Evolutionary conservation across 768 basidiomycete species (phyloP).

Genomic region (Suillus lakei): DNA sequence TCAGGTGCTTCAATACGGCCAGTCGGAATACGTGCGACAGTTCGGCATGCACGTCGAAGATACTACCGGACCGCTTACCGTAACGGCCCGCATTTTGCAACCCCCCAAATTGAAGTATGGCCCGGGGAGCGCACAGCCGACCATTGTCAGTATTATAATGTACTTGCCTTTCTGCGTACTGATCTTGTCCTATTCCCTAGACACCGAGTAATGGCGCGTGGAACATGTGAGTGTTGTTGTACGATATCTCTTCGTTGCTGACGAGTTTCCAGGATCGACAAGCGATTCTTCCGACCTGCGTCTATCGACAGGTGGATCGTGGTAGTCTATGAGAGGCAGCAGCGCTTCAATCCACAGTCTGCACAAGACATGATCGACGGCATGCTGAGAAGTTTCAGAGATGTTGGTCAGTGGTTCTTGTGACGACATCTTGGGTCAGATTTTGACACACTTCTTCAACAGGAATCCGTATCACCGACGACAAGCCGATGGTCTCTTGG

Average conservation of each 20-base stretch:
- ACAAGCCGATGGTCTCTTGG: conserved; percentile 52
- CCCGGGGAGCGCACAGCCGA: conserved; percentile 53
- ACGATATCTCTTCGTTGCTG: conserved; percentile 5
- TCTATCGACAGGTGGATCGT: conserved; percentile 64
- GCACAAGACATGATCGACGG: conserved; percentile 61
- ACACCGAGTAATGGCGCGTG: conserved; percentile 69
- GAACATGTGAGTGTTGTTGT: conserved; percentile 63
- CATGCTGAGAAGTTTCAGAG: conserved; percentile 50
- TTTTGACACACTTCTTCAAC: background rate
- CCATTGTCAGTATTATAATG: conserved; percentile 49
- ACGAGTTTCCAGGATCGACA: conserved; percentile 60
- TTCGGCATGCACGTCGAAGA: conserved; percentile 72
- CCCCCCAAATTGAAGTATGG: conserved; percentile 75
- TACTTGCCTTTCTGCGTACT: background rate
- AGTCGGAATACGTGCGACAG: conserved; percentile 74
- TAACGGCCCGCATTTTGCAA: conserved; percentile 65
- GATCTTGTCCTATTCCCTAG: conserved; percentile 37
- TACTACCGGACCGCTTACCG: conserved; percentile 52
- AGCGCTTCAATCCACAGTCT: conserved; percentile 55
- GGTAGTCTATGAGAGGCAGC: conserved; percentile 65
- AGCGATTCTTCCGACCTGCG: conserved; percentile 64
- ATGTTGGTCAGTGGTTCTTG: conserved; percentile 58
- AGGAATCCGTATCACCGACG: conserved; percentile 65
- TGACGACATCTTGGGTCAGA: background rate
- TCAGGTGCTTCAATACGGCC: conserved; percentile 68